Base-by-base conservation (phyloP, 2,329 filamentous ascomycete species). In the Septoria petroselini region DNA sequence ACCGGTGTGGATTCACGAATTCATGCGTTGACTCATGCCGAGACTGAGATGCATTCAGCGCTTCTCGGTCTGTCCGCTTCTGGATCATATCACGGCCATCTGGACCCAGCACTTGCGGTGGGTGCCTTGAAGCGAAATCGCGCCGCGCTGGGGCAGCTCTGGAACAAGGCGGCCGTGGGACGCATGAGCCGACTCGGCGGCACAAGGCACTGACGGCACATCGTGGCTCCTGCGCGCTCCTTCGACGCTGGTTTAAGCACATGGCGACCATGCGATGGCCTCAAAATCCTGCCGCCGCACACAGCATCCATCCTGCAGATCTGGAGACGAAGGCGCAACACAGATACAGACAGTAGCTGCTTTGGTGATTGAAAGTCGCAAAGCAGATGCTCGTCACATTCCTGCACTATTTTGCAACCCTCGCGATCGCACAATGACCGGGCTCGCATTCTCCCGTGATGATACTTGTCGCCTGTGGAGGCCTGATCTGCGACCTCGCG, bases 271-370 rank as follows among this genome's bases (percentile, higher is more conserved):
- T 42, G 49, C 49, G 49, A 33, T 38, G 43, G 37, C 14, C 41
- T 44, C 18, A 39, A 35, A 39, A 35, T 53, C 50, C 50, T 53
- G 50, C 50, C 44, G 45, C 50, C 33, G 40, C 44, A 44, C 40
- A 48, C 41, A 48, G 41, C 40, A 48, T 48, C 46, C 44, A 53
- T 48, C 44, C 39, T 38, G 44, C 50, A 43, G 50, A 52, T 52
- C 50, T 48, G 37, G 41, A 41, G 39, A 27, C 37, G 19, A 38
- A 37, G n/a, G 30, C 23, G 23, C 23, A 27, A 27, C 23, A 27
- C 9, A 9, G 9, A 9, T 9, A 27, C 23, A 27, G 23, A 27
- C n/a, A n/a, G n/a, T 27, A 27, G 23, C 23, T 27, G 5, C 23
- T 9, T 5, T 9, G 23, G 23, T 5, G 23, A 5, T 5, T 27